Evolutionary conservation across 1,284 basidiomycete species (phyloP).

Genomic region (Ustilago esculenta): DNA sequence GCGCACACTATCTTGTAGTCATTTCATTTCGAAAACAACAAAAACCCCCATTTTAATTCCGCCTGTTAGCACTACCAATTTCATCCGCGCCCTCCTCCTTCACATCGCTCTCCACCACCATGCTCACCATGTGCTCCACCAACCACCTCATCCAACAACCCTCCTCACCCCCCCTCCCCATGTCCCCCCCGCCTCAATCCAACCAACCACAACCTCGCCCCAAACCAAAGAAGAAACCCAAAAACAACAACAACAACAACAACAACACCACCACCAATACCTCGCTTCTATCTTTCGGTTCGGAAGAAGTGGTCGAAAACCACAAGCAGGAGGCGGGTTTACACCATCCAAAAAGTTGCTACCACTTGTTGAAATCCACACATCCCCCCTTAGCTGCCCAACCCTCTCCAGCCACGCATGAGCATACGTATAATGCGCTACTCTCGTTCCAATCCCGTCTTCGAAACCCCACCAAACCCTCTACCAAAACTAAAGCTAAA

Average conservation of each 20-base stretch:
- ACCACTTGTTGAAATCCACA: conserved; percentile 57
- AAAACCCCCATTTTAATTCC: too few relatives aligned
- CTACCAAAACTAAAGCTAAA: neutral
- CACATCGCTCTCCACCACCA: conserved; percentile 35
- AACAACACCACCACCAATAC: conserved; percentile 51
- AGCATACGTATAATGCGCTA: conserved; percentile 25
- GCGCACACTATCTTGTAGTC: too few relatives aligned
- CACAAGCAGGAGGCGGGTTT: neutral
- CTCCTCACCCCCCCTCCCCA: conserved; percentile 40
- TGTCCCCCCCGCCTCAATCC: conserved; percentile 15
- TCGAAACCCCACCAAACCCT: neutral
- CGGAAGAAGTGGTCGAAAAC: conserved; percentile 53
- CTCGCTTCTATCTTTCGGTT: conserved; percentile 57
- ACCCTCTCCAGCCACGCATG: neutral
- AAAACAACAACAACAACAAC: too few relatives aligned
- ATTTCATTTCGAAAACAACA: too few relatives aligned
- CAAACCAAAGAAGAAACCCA: too few relatives aligned
- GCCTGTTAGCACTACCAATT: too few relatives aligned
- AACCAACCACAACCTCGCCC: conserved; percentile 41
- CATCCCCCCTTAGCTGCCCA: neutral
- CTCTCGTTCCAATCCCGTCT: conserved; percentile 38
- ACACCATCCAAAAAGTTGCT: conserved; percentile 58
- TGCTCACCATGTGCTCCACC: conserved; percentile 38
- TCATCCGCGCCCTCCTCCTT: conserved; percentile 15
- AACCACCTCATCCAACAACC: too few relatives aligned